Conservation (phyloP, 2,329 filamentous ascomycete species). For the Pestalotiopsis sp. region DNA sequence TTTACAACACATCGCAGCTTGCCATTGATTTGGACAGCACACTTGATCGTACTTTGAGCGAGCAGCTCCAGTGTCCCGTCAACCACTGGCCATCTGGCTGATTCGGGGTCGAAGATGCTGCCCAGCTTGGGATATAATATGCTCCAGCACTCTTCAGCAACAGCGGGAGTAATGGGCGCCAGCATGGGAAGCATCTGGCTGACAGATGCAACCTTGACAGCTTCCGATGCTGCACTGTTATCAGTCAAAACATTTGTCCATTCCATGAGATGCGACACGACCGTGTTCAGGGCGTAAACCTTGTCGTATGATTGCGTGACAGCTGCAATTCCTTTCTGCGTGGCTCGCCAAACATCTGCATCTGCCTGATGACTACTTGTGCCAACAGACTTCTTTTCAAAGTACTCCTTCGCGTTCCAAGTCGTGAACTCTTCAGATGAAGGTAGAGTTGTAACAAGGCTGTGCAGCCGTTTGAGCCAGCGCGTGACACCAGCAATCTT, state of each 20-base stretch:
- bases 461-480: conserved; percentile 73
- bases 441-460: conserved; percentile 47
- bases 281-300: conserved; percentile 79
- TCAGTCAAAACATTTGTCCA: conserved; percentile 71
- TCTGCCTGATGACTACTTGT: conserved; percentile 43
- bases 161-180: conserved; percentile 78
- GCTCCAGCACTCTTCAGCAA: conserved; percentile 81
- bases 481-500: conserved; percentile 82
- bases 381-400: conserved; percentile 35
- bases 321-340: conserved; percentile 68
- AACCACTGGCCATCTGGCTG: conserved; percentile 58
- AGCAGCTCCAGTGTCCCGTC: conserved; percentile 56
- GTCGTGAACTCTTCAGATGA: conserved; percentile 8
- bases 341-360: conserved; percentile 60
- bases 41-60: conserved; percentile 52
- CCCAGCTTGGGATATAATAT: conserved; percentile 45
- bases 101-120: conserved; percentile 46
- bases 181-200: conserved; percentile 69
- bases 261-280: conserved; percentile 80
- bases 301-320: conserved; percentile 70
- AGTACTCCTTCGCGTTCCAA: conserved; percentile 35
- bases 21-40: conserved; percentile 80
- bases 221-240: conserved; percentile 40
- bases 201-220: conserved; percentile 51
- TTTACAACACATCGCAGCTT: conserved; percentile 71